Evolutionary conservation across 1,139 yeast genomes (phyloP).

Genomic region (Hanseniaspora gamundiae): DNA sequence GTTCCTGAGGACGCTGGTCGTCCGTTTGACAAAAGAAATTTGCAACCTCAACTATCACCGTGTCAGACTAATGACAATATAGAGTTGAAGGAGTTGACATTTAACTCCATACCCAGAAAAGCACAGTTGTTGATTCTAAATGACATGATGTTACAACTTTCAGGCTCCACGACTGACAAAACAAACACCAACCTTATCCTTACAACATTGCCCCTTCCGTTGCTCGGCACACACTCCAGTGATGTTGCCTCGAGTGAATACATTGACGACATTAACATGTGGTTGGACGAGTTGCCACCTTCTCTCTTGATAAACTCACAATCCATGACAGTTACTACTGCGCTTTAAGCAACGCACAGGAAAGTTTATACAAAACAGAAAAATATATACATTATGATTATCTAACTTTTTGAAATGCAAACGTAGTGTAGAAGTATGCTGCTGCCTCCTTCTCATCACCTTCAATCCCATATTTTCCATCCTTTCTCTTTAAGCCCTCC

Average conservation of each 20-base stretch:
- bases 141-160: constrained; percentile 62
- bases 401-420: constrained; percentile 25
- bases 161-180: constrained; percentile 38
- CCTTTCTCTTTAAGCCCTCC: constrained; percentile 59
- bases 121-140: constrained; percentile 85
- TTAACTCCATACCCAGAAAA: constrained; percentile 78
- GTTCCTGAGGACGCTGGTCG: constrained; percentile 34
- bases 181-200: constrained; percentile 51
- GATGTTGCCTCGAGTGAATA: constrained; percentile 63
- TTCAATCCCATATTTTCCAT: constrained; percentile 77
- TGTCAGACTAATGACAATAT: constrained; percentile 19
- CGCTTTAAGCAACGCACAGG: constrained; percentile 32
- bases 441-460: constrained; percentile 89
- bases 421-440: constrained; percentile 32
- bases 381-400: constrained; percentile 8
- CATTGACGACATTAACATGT: constrained; percentile 59
- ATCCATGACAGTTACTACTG: constrained; percentile 91
- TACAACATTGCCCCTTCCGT: constrained; percentile 84
- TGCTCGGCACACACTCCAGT: constrained; percentile 63
- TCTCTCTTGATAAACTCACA: constrained; percentile 73
- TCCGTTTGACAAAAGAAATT: constrained; percentile 1
- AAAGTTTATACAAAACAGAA: background rate
- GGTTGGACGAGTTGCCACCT: constrained; percentile 80
- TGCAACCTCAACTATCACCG: constrained; percentile 18
- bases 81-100: constrained; percentile 36